phyloP scores from a whole-genome alignment of 2,329 filamentous ascomycete genomes.

The Fusarium virguliforme region DNA sequence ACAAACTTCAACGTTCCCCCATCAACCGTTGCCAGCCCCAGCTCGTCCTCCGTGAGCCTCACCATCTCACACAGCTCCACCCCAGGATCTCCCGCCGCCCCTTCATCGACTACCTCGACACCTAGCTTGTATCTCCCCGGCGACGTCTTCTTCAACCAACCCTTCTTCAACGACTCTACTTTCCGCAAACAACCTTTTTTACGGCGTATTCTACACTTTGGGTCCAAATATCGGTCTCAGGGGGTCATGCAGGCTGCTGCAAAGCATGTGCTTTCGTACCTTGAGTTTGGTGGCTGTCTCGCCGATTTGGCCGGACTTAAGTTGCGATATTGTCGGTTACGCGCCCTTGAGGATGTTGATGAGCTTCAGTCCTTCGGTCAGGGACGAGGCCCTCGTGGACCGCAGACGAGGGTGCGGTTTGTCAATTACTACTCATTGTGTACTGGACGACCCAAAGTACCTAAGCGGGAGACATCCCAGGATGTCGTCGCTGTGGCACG shows the following conservation, averaged over 20 bases:
- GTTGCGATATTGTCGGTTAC: conserved; percentile 77
- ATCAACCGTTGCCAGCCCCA: conserved; percentile 30
- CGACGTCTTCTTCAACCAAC: conserved; percentile 82
- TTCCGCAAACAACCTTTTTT: conserved; percentile 80
- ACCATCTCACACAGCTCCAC: conserved; percentile 38
- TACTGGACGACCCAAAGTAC: conserved; percentile 77
- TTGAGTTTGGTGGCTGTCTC: conserved; percentile 87
- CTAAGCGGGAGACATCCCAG: conserved; percentile 18
- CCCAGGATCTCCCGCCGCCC: conserved; percentile 36
- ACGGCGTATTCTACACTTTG: conserved; percentile 80
- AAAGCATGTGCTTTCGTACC: conserved; percentile 82
- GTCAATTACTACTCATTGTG: conserved; percentile 94
- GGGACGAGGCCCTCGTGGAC: conserved; percentile 41
- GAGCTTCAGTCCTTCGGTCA: conserved; percentile 60
- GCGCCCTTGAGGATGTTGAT: conserved; percentile 80
- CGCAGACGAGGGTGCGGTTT: conserved; percentile 77
- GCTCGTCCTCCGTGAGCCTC: conserved; percentile 42
- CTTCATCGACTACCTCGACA: conserved; percentile 34
- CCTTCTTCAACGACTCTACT: conserved; percentile 81
- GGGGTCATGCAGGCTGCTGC: conserved; percentile 79
- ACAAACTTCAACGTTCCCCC: conserved; percentile 14
- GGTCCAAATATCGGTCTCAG: conserved; percentile 83
- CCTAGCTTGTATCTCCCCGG: conserved; percentile 27
- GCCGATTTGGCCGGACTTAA: conserved; percentile 82
- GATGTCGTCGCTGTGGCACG: no score